Percentiles rank a stretch among this genome's conserved stretches.
Conservation (phyloP, 257 asterid genomes). For the Petrea volubilis region DNA sequence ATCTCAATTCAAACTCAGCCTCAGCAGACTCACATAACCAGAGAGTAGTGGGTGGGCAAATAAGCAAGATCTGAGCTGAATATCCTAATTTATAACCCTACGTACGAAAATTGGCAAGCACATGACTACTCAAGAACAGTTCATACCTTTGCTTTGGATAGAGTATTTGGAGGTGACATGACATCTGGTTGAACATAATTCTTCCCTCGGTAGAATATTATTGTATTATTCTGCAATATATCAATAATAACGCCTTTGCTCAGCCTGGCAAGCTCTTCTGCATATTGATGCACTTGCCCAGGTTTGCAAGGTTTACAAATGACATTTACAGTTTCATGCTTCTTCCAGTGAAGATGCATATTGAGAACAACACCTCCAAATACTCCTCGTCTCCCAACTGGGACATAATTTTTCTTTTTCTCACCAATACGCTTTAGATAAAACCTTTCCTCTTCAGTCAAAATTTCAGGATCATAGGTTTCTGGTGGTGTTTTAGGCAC, state of each 20-base stretch:
- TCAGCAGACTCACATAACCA: neutral
- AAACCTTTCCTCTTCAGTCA: conserved; percentile 94
- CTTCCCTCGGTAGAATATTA: conserved; percentile 86
- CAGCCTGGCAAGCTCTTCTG: conserved; percentile 81
- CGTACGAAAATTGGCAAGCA: neutral
- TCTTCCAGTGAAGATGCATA: conserved; percentile 99
- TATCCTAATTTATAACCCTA: conserved; percentile 3
- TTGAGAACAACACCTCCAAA: conserved; percentile 97
- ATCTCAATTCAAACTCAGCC: neutral
- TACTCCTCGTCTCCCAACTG: conserved; percentile 93
- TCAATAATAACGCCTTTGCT: conserved; percentile 83
- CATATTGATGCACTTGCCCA: conserved; percentile 80
- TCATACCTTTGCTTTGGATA: conserved; percentile 89
- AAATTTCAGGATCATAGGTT: conserved; percentile 84
- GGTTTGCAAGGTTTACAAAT: conserved; percentile 90
- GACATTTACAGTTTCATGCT: conserved; percentile 89
- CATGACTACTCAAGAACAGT: neutral
- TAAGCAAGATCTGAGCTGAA: conserved; percentile 14
- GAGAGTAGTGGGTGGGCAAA: neutral
- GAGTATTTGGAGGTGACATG: conserved; percentile 87
- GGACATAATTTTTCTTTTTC: conserved; percentile 87
- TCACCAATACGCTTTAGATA: conserved; percentile 90
- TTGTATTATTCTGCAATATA: conserved; percentile 65
- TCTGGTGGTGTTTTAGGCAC: conserved; percentile 66
- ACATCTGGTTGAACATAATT: conserved; percentile 83